These are phyloP conservation scores for Verticillium albo-atrum DNA, from an alignment of 2,329 filamentous ascomycete species.

Conservation along the genomic window DNA sequence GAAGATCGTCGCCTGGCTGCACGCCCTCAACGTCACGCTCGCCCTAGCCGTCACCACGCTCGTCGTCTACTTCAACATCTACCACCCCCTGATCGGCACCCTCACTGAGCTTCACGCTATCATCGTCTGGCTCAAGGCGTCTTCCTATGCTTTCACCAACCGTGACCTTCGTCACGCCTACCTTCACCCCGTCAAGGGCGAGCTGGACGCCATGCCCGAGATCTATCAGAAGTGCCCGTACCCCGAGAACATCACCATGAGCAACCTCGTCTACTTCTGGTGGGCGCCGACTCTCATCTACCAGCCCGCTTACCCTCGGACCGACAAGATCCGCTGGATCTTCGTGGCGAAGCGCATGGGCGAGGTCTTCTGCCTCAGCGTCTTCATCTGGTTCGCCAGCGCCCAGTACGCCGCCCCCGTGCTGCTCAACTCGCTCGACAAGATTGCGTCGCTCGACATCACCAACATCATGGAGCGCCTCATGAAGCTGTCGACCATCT, in stretches of 20 bases:
- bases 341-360: constrained; percentile 81
- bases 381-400: constrained; percentile 92
- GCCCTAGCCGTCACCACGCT: constrained; percentile 77
- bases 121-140: constrained; percentile 93
- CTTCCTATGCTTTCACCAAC: constrained; percentile 95
- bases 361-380: constrained; percentile 72
- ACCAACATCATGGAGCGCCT: constrained; percentile 81
- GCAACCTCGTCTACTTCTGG: constrained; percentile 93
- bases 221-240: constrained; percentile 84
- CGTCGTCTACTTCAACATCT: constrained; percentile 84
- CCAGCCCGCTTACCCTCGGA: constrained; percentile 92
- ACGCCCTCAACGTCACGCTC: constrained; percentile 77
- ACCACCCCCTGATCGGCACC: constrained; percentile 91
- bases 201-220: constrained; percentile 68
- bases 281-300: constrained; percentile 96
- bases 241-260: constrained; percentile 82
- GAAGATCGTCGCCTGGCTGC: constrained; percentile 73
- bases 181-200: constrained; percentile 66
- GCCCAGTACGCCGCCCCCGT: constrained; percentile 93
- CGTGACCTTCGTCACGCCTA: constrained; percentile 89
- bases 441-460: constrained; percentile 76
- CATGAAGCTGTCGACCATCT: constrained; percentile 94
- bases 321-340: constrained; percentile 73
- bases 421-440: constrained; percentile 82
- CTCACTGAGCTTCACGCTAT: constrained; percentile 87